Percentiles rank a stretch among this genome's conserved stretches.
These are phyloP conservation scores for Yamadazyma mexicana DNA, from an alignment of 1,139 yeast species.

Conservation along the genomic window DNA sequence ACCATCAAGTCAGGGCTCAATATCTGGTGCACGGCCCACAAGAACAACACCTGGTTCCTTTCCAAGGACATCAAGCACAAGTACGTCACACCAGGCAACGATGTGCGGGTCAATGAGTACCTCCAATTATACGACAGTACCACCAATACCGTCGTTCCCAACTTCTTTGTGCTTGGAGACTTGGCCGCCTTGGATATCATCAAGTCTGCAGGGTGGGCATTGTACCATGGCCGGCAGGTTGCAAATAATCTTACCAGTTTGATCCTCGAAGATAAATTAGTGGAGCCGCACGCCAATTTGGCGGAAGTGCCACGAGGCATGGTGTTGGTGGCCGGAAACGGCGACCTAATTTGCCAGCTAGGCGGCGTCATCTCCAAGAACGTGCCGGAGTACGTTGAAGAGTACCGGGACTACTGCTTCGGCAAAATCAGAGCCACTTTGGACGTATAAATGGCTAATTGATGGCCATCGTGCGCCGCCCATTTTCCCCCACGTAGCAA, in stretches of 20 bases:
- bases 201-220: constrained; percentile 51
- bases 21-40: constrained; percentile 47
- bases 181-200: constrained; percentile 41
- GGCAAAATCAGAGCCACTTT: constrained; percentile 24
- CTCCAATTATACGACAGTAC: constrained; percentile 29
- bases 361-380: constrained; percentile 37
- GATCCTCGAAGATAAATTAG: constrained; percentile 28
- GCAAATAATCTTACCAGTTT: constrained; percentile 40
- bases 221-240: constrained; percentile 43
- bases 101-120: constrained; percentile 36
- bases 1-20: constrained; percentile 33
- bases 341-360: constrained; percentile 41
- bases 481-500: no score
- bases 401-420: constrained; percentile 39
- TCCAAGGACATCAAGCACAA: constrained; percentile 16
- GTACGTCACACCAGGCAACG: constrained; percentile 27
- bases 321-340: constrained; percentile 45
- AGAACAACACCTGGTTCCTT: constrained; percentile 37
- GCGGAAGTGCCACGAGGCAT: constrained; percentile 39
- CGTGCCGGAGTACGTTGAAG: constrained; percentile 36
- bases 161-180: constrained; percentile 43
- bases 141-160: constrained; percentile 12
- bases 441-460: no score
- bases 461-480: not conserved
- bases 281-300: constrained; percentile 39